Percentiles rank a stretch among this genome's conserved stretches.
These are phyloP conservation scores for Secale cereale DNA, from an alignment of 176 grass and related monocot species.

Conservation along the genomic window DNA sequence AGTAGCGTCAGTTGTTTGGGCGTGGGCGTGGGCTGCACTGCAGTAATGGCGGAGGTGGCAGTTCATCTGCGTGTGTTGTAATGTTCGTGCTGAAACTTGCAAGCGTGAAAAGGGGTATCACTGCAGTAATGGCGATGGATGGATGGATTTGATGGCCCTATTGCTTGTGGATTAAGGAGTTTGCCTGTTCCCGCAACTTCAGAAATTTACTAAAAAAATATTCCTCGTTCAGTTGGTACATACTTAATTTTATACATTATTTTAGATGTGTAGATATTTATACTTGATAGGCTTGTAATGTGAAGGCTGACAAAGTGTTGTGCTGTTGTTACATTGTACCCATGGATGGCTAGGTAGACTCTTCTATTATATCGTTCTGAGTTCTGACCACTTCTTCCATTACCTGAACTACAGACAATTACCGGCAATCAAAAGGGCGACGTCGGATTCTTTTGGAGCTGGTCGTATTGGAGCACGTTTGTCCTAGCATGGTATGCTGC, in stretches of 20 bases:
- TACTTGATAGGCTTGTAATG: neutral
- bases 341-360: neutral
- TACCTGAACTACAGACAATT: conserved; percentile 58
- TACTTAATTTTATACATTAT: neutral
- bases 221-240: neutral
- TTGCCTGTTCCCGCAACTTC: neutral
- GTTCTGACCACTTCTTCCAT: neutral
- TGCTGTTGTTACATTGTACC: neutral
- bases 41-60: neutral
- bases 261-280: neutral
- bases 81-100: neutral
- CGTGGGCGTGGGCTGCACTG: no score
- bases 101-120: neutral
- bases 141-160: neutral
- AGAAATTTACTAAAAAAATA: neutral
- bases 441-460: conserved; percentile 94
- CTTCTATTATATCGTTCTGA: neutral
- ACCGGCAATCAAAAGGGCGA: conserved; percentile 53
- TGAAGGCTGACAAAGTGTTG: neutral
- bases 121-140: neutral
- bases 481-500: conserved; percentile 68
- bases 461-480: conserved; percentile 98
- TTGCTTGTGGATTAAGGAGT: conserved; percentile 5
- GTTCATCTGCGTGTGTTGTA: neutral
- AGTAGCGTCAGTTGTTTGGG: neutral